Percentiles rank a stretch among this genome's conserved stretches.
Conservation (phyloP, 1,139 yeast species). For the Scheffersomyces insectosa region DNA sequence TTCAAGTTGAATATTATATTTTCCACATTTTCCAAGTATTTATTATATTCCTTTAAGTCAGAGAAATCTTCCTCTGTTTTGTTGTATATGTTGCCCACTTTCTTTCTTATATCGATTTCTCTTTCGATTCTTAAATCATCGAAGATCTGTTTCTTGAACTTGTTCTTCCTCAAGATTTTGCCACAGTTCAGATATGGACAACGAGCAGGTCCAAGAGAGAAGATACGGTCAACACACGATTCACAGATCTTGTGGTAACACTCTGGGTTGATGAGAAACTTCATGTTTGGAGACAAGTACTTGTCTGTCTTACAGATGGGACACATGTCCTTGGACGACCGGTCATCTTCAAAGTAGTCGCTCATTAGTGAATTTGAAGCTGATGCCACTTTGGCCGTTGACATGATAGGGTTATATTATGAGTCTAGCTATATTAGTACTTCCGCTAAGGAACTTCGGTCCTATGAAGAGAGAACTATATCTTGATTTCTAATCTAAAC, state of each 20-base stretch:
- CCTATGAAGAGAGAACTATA: no score
- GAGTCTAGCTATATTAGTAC: no score
- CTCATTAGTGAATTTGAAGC: no score
- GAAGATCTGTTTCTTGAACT: conserved; percentile 87
- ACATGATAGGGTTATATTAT: no score
- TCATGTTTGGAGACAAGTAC: conserved; percentile 91
- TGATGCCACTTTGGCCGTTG: no score
- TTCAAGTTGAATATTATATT: conserved; percentile 74
- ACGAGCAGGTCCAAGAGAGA: conserved; percentile 92
- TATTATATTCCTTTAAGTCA: conserved; percentile 60
- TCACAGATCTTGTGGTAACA: conserved; percentile 98
- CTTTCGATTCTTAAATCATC: conserved; percentile 88
- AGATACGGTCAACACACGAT: conserved; percentile 92
- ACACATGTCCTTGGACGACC: conserved; percentile 72
- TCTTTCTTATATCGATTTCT: conserved; percentile 85
- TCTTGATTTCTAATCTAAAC: no score
- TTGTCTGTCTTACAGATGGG: conserved; percentile 97
- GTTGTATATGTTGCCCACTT: conserved; percentile 77
- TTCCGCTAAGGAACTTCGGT: no score
- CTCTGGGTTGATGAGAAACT: conserved; percentile 89
- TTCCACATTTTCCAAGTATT: conserved; percentile 82
- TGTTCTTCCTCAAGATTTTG: conserved; percentile 80
- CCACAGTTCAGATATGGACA: conserved; percentile 95
- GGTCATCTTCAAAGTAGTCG: conserved; percentile 25
- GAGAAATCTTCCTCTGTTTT: conserved; percentile 76